A percentile compares a stretch with the other conserved stretches of the same genome.
phyloP scores from a whole-genome alignment of 768 basidiomycete species.

The Boletus reticuloceps region DNA sequence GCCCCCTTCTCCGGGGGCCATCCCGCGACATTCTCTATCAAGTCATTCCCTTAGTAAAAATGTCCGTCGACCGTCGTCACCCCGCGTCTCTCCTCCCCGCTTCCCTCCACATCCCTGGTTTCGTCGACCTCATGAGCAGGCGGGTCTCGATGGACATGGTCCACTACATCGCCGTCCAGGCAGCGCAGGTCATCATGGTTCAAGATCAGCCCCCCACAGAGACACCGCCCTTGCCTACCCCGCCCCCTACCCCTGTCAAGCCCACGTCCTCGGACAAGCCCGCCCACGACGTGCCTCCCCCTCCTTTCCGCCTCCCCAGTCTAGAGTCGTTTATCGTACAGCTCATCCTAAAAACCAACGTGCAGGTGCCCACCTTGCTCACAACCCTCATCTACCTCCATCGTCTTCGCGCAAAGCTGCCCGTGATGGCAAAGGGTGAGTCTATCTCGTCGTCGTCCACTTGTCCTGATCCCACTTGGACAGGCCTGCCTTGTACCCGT shows the following conservation, averaged over 20 bases:
- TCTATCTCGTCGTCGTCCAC: slow-evolving; percentile 10
- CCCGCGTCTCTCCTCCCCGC: slow-evolving; percentile 83
- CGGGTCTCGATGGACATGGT: slow-evolving; percentile 86
- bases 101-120: slow-evolving; percentile 72
- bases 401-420: slow-evolving; percentile 76
- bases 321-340: slow-evolving; percentile 83
- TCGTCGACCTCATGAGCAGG: slow-evolving; percentile 74
- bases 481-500: slow-evolving; percentile 84
- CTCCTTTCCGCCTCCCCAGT: slow-evolving; percentile 46
- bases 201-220: slow-evolving; percentile 44
- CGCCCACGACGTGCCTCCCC: slow-evolving; percentile 25
- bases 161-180: slow-evolving; percentile 75
- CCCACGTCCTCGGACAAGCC: slow-evolving; percentile 34
- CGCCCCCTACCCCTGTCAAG: slow-evolving; percentile 65
- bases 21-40: slow-evolving; percentile 30
- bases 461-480: slow-evolving; percentile 6
- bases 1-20: not conserved
- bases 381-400: slow-evolving; percentile 91
- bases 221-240: slow-evolving; percentile 50
- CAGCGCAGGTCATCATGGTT: slow-evolving; percentile 71
- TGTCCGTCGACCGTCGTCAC: slow-evolving; percentile 46
- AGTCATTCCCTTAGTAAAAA: slow-evolving; percentile 31
- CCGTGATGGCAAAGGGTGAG: slow-evolving; percentile 81
- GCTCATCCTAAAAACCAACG: slow-evolving; percentile 78
- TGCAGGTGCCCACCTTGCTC: slow-evolving; percentile 87